A percentile compares a stretch with the other conserved stretches of the same genome.
Conservation (phyloP, 495 filamentous ascomycete species). For the Xylaria castorea region DNA sequence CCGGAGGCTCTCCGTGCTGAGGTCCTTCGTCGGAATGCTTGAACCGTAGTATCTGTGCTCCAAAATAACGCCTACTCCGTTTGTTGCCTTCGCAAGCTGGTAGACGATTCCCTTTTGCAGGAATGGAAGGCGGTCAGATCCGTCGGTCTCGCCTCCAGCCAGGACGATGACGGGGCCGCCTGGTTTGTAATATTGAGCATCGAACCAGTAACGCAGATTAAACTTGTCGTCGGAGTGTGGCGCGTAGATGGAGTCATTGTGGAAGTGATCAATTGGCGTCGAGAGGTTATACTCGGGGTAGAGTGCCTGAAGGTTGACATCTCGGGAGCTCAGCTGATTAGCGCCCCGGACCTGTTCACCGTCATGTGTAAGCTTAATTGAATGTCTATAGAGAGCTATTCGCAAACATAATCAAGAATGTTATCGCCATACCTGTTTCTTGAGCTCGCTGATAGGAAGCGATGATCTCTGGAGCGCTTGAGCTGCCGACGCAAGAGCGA, state of each 20-base stretch:
- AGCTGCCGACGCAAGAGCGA: conserved; percentile 27
- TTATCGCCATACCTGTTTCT: conserved; percentile 25
- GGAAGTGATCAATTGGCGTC: conserved; percentile 77
- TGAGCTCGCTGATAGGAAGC: conserved; percentile 29
- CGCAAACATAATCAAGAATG: neutral
- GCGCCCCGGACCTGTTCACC: conserved; percentile 15
- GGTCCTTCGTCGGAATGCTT: conserved; percentile 63
- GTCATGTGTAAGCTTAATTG: conserved; percentile 14
- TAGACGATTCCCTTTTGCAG: conserved; percentile 73
- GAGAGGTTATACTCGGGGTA: conserved; percentile 68
- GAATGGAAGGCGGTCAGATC: conserved; percentile 62
- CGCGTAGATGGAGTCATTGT: conserved; percentile 70
- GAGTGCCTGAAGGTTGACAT: conserved; percentile 49
- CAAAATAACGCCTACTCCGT: conserved; percentile 74
- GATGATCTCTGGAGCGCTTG: conserved; percentile 27
- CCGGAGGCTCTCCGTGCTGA: conserved; percentile 69
- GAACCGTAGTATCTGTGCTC: conserved; percentile 78
- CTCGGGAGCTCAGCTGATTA: conserved; percentile 31
- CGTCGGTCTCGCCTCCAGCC: conserved; percentile 68
- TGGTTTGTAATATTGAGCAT: conserved; percentile 66
- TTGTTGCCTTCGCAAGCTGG: conserved; percentile 65
- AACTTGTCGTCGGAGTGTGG: conserved; percentile 69
- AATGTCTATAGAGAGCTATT: neutral
- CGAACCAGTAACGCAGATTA: conserved; percentile 75
- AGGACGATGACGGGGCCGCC: conserved; percentile 79